Evolutionary conservation across 495 filamentous ascomycete species (phyloP).

Genomic region (Xylaria grammica): DNA sequence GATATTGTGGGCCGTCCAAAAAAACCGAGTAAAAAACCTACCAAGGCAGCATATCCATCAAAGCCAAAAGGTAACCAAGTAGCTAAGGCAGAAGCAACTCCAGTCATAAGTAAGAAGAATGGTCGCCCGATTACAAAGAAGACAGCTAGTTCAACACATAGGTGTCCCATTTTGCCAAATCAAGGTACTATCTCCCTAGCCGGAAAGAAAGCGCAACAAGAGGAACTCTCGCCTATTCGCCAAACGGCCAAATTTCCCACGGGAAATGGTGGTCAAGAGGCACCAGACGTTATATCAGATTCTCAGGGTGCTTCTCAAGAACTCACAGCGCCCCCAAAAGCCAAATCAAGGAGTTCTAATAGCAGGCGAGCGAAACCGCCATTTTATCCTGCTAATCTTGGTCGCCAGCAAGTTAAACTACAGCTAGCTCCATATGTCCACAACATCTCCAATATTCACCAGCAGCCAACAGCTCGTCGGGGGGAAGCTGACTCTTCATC

Average conservation of each 20-base stretch:
- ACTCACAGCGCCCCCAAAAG: not conserved
- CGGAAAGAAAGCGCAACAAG: not conserved
- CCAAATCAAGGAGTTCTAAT: constrained; percentile 1
- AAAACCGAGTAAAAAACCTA: not conserved
- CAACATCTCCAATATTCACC: not conserved
- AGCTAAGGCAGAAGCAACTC: not conserved
- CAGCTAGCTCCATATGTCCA: not conserved
- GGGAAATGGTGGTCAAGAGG: not conserved
- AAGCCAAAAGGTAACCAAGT: not conserved
- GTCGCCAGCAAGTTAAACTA: not conserved
- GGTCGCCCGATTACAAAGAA: not conserved
- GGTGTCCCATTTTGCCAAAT: not conserved
- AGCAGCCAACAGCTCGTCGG: not conserved
- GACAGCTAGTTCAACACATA: not conserved
- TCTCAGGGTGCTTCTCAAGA: constrained; percentile 5
- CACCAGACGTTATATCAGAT: constrained; percentile 4
- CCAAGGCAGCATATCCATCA: not conserved
- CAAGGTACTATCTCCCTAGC: not conserved
- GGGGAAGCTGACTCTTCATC: not conserved
- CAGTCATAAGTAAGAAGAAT: not conserved
- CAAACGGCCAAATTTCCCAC: not conserved
- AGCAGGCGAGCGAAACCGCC: constrained; percentile 6
- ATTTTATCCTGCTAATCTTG: not conserved
- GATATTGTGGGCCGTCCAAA: not conserved
- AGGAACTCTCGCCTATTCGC: not conserved